Evolutionary conservation across 306 rosid genomes (phyloP).

Genomic region (Quercus gilva): DNA sequence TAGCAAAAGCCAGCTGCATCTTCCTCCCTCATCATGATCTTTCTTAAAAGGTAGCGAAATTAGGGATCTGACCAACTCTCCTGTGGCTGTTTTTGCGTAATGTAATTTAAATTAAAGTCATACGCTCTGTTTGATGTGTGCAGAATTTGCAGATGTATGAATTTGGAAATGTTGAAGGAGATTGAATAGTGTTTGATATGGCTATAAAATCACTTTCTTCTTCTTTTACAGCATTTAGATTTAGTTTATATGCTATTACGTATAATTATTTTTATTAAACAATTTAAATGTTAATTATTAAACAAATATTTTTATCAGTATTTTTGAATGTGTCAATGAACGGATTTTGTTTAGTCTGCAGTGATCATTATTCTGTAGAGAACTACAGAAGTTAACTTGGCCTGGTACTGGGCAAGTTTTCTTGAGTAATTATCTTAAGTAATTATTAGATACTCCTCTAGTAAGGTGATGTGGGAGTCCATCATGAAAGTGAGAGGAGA

Average conservation of each 20-base stretch:
- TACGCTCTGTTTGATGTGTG: background rate
- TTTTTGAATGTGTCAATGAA: no score
- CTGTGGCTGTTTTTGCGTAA: background rate
- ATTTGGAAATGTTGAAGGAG: background rate
- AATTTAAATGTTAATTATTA: no score
- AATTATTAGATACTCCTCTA: no score
- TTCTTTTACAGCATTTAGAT: background rate
- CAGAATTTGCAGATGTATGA: background rate
- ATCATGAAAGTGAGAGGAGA: no score
- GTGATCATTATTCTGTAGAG: no score
- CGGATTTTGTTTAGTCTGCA: no score
- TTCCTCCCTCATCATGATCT: background rate
- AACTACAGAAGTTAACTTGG: no score
- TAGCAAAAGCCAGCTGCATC: background rate
- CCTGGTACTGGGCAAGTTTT: no score
- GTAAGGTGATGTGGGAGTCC: accelerated
- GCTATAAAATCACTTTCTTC: background rate
- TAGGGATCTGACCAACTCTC: background rate
- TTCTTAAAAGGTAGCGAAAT: background rate
- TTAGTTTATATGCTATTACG: background rate
- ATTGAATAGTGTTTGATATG: background rate
- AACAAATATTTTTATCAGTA: no score
- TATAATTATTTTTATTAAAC: background rate
- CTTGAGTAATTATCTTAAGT: no score
- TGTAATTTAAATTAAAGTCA: background rate